phyloP scores from a whole-genome alignment of 2,329 filamentous ascomycete genomes.

The Hymenoscyphus infarciens region DNA sequence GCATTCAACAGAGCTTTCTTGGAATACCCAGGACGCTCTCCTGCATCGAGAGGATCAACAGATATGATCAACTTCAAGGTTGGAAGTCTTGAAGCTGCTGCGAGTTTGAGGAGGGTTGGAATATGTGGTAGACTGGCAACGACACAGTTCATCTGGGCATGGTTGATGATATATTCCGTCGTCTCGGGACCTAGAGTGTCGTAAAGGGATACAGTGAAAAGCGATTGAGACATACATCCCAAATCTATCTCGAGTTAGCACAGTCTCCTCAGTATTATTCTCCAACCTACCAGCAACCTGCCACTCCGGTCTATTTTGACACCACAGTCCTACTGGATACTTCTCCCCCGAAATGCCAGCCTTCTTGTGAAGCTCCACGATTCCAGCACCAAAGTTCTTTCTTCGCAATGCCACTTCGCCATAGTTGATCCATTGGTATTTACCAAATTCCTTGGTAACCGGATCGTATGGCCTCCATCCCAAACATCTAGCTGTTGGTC shows the following conservation, averaged over 20 bases:
- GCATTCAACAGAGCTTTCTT: conserved; percentile 76
- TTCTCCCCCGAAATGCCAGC: conserved; percentile 63
- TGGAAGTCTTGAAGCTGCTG: conserved; percentile 60
- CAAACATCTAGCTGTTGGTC: conserved; percentile 68
- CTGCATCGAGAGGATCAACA: conserved; percentile 76
- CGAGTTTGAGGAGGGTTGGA: conserved; percentile 74
- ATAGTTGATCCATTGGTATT: conserved; percentile 83
- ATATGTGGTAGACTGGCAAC: conserved; percentile 79
- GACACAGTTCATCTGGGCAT: conserved; percentile 72
- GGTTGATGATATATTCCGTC: conserved; percentile 94
- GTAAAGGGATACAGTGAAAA: conserved; percentile 91
- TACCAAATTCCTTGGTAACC: conserved; percentile 65
- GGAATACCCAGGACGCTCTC: conserved; percentile 71
- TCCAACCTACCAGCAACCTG: conserved; percentile 64
- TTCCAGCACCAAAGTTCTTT: conserved; percentile 79
- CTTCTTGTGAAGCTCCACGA: conserved; percentile 76
- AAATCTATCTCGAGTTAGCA: conserved; percentile 57
- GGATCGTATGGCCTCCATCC: conserved; percentile 79
- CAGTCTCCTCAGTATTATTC: background rate
- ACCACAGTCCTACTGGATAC: conserved; percentile 79
- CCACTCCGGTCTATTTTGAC: conserved; percentile 85
- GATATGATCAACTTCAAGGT: conserved; percentile 83
- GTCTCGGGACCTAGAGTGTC: conserved; percentile 90
- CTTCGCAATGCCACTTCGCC: conserved; percentile 72
- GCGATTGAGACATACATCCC: conserved; percentile 78